Conservation (phyloP, 345 rosid species). For the Camelina neglecta region DNA sequence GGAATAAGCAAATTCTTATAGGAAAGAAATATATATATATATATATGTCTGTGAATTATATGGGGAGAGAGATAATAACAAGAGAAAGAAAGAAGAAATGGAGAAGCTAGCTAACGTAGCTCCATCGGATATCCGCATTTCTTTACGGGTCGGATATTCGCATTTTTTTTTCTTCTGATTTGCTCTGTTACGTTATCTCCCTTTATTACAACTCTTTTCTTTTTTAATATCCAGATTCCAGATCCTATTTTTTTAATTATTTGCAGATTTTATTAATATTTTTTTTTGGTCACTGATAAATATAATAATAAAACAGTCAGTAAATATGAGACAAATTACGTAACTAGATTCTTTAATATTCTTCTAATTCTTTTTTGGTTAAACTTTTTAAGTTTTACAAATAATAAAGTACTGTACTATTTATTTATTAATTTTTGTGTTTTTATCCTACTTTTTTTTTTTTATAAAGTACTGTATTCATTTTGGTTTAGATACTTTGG, state of each 20-base stretch:
- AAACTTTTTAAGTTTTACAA: too few species aligned
- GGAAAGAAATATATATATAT: not conserved
- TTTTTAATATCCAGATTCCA: not conserved
- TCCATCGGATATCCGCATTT: constrained; percentile 41
- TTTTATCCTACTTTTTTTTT: too few species aligned
- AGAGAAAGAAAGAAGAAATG: constrained; percentile 29
- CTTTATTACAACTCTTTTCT: not conserved
- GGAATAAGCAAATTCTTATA: constrained; percentile 7
- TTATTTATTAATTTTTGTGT: too few species aligned
- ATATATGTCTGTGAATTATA: too few species aligned
- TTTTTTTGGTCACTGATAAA: not conserved
- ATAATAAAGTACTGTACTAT: too few species aligned
- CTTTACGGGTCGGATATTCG: constrained; percentile 46
- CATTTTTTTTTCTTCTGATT: constrained; percentile 19
- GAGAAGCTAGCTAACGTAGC: constrained; percentile 24
- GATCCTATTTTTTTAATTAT: not conserved
- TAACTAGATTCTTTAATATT: not conserved
- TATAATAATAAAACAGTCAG: not conserved
- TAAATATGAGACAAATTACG: not conserved
- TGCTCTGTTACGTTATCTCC: constrained; percentile 25
- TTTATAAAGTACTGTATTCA: too few species aligned
- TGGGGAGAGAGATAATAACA: not conserved
- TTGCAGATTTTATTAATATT: not conserved
- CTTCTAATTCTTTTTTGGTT: not conserved
- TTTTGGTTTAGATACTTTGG: too few species aligned